Evolutionary conservation across 176 grass and related monocot genomes (phyloP), one percentile per base, ranked within the genome.

Genomic region (Musa beccarii): DNA sequence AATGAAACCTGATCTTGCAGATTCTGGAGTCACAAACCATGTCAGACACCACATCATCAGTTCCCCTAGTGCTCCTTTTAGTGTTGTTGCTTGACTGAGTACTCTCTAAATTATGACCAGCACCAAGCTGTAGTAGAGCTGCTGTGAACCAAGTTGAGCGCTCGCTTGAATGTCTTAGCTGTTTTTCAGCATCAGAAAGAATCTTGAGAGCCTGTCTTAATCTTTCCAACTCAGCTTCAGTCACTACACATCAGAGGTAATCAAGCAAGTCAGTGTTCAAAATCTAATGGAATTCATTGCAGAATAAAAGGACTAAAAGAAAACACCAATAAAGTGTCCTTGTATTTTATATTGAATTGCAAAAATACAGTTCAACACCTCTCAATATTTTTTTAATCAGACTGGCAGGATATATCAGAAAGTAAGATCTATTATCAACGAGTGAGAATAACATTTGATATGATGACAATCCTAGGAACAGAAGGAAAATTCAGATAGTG

Each of bases 101-200:
- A 74, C 79, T 80, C 79, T 99, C 95, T 85, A 81, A 87, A 82
- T 81, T 74, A 79, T 90, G 83, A 76, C 86, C 77, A 63, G 88
- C 90, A 75, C 90, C 88, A 87, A 99, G 95, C 81, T 99, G 95
- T 59, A 99, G 80, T 51, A 99, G 80, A 54, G 90, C 95, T 81
- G 95, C 95, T 76, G 90, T 94, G 71, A 94, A 99, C 95, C 95
- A 99, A 71, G 88, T 99, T 4, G 90, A 99, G 12, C 95, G 90
- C 54, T 99, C 95, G 52, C 86, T 94, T 67, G 95, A 99, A 79
- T 91, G 86, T 68, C 95, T 81, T 83, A 99, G 84, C 66, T 99
- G 95, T 29, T 91, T 99, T 81, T 99, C 95, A 63, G 95, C 95
- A 63, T 99, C 90, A 66, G 95, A 99, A 69, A 99, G 88, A 84